These are phyloP conservation scores for Periconia sp. DNA, from an alignment of 2,329 filamentous ascomycete species.

Conservation along the genomic window DNA sequence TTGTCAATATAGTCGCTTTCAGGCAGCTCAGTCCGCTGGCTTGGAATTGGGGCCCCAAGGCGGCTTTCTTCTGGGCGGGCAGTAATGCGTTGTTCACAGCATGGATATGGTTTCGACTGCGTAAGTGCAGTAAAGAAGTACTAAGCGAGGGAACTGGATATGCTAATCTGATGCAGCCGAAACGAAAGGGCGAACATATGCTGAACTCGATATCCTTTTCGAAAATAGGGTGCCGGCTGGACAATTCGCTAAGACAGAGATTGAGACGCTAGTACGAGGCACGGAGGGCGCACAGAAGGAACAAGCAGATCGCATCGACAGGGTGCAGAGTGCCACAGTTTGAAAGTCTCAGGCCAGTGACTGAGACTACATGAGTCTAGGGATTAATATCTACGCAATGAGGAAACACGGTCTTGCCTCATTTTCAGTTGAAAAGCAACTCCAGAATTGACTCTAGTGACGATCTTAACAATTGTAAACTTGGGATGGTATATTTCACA, in stretches of 20 bases:
- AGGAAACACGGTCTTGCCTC: too few relatives aligned
- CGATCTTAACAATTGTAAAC: too few relatives aligned
- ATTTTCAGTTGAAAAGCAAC: too few relatives aligned
- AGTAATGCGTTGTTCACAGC: slow-evolving; percentile 76
- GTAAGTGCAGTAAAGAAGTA: too few relatives aligned
- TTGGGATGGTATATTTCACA: too few relatives aligned
- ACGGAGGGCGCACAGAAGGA: slow-evolving; percentile 1
- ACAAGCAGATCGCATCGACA: background rate
- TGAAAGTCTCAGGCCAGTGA: too few relatives aligned
- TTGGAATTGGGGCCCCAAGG: slow-evolving; percentile 84
- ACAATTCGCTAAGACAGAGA: slow-evolving; percentile 14
- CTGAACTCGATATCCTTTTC: slow-evolving; percentile 82
- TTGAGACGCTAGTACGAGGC: slow-evolving; percentile 1
- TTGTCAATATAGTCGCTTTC: slow-evolving; percentile 77
- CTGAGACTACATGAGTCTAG: too few relatives aligned
- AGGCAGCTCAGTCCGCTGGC: slow-evolving; percentile 49
- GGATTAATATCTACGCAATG: too few relatives aligned
- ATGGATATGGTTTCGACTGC: slow-evolving; percentile 78
- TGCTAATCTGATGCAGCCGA: slow-evolving; percentile 55
- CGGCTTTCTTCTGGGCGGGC: slow-evolving; percentile 84
- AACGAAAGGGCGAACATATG: slow-evolving; percentile 76
- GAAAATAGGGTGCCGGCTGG: slow-evolving; percentile 53
- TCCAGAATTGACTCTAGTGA: too few relatives aligned
- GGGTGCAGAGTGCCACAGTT: too few relatives aligned
- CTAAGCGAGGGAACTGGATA: background rate